Evolutionary conservation across 2,329 filamentous ascomycete species (phyloP), one percentile per base, ranked within the genome.

Genomic region (Xylaria sp.): DNA sequence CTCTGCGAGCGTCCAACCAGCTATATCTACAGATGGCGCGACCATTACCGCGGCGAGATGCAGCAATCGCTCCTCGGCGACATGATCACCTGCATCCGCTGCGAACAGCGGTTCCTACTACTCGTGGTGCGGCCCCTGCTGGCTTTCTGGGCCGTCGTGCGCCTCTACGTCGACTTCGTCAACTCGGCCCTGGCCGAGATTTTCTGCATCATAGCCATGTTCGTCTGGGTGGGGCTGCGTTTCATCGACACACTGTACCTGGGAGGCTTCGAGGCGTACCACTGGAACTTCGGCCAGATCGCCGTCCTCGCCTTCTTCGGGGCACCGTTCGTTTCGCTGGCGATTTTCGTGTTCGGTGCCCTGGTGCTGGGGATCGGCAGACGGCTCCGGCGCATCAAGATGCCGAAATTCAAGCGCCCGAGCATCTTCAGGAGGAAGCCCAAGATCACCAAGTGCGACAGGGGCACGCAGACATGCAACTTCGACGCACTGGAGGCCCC

Each of bases 21-120:
- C 13, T 29, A 59, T 8, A 53, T 65, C 20, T 58, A 52, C 39
- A 62, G 48, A 21, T 66, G 63, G 63, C 57, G 59, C 17, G 52
- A 63, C 11, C 54, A 56, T 19, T 66, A 63, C 39, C 54, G 61
- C 29, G 63, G 63, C 8, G 59, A 63, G 34, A 59, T 63, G 60
- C 50, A 58, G 17, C 56, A 54, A 39, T 57, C 59, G 2, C 56
- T 60, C 6, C 46, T 57, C 13, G 57, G 59, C 18, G 54, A 61
- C 18, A 56, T 61, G 37, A 57, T 62, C 26, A 58, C 56, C 18
- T 66, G 64, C 48, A 51, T 62, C n/a, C 63, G 64, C 13, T 66
- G 64, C 34, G 64, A 66, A 44, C 64, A 66, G 24, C 59, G 64
- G 7, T 61, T 60, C 21, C 24, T 63, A 39, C 48, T 66, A n/a